Evolutionary conservation across 352 stramenopile species (phyloP), one percentile per base, ranked within the genome.

Genomic region (Phytopythium vexans): DNA sequence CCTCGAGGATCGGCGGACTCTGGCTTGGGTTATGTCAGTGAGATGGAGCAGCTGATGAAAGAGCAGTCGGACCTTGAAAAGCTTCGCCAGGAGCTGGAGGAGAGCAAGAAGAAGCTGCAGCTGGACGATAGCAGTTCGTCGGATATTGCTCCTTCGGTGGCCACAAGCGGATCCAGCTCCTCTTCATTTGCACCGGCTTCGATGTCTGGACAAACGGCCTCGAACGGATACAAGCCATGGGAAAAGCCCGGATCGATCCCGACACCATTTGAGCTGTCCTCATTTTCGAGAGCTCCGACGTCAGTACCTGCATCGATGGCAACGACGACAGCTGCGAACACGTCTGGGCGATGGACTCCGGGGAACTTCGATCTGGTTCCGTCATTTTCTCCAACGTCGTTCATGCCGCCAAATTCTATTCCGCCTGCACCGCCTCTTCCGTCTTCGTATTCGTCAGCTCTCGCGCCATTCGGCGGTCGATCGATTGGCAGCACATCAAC

Each of bases 21-120:
- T 27, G 21, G 21, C 21, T 27, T 27, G 21, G 21, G 21, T 27
- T 27, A 27, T 27, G 21, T 27, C 21, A 67, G 49, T 0, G 77
- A 88, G 34, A 77, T 83, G 60, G 74, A 86, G 27, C 66, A 56
- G 6, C 31, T 92, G 40, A 84, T 86, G 59, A 86, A 89, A 43
- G 70, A 92, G 16, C 82, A 92, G 50, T 79, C 71, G 6, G 82
- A 88, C 16, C 59, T 92, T 40, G 78, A 74, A 10, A 60, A 69
- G 35, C 50, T 89, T 48, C 79, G 66, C 15, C 60, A 74, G n/a
- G 62, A 89, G 34, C 57, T 89, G 6, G 79, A 92, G 65, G 79
- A 88, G 41, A 87, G 66, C 56, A 86, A 88, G 35, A 74, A 74
- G 35, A 74, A 85, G 35, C 54, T 89, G 9, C 58, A 83, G 16